Percentiles rank a stretch among this genome's conserved stretches.
phyloP scores from a whole-genome alignment of 495 filamentous ascomycete genomes.

The Copromyces sp. region DNA sequence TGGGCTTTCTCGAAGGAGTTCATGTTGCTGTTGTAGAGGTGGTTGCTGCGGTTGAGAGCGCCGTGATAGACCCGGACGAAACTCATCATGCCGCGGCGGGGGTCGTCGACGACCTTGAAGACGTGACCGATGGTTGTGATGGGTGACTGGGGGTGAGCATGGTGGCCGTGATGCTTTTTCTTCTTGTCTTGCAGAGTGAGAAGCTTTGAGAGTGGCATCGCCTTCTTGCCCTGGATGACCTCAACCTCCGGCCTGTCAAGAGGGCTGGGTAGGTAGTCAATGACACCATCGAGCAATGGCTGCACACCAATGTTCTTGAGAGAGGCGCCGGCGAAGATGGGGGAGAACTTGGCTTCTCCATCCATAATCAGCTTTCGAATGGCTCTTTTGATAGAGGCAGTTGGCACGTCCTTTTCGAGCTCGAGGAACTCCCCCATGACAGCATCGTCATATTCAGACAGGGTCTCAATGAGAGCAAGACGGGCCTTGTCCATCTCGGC shows the following conservation, averaged over 20 bases:
- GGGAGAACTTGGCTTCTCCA: constrained; percentile 55
- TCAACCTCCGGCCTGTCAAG: constrained; percentile 67
- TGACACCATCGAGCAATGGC: constrained; percentile 78
- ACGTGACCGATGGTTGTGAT: constrained; percentile 74
- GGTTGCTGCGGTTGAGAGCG: constrained; percentile 56
- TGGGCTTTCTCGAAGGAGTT: constrained; percentile 72
- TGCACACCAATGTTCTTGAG: constrained; percentile 92
- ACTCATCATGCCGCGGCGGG: constrained; percentile 75
- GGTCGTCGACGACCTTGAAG: constrained; percentile 93
- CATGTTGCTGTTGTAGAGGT: constrained; percentile 82
- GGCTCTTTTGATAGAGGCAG: constrained; percentile 55
- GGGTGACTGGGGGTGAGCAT: constrained; percentile 29
- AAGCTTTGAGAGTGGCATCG: constrained; percentile 42
- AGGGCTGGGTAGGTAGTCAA: constrained; percentile 79
- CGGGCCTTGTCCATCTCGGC: constrained; percentile 70
- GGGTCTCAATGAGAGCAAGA: constrained; percentile 62
- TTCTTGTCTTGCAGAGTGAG: constrained; percentile 39
- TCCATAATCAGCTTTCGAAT: constrained; percentile 64
- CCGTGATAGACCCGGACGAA: constrained; percentile 92
- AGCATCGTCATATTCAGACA: constrained; percentile 78
- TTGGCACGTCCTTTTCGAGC: constrained; percentile 59
- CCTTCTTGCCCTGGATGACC: constrained; percentile 52
- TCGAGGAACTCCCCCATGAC: constrained; percentile 80
- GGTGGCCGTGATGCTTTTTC: constrained; percentile 35
- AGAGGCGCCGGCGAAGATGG: constrained; percentile 85